Percentiles rank a stretch among this genome's conserved stretches.
Evolutionary conservation across 768 basidiomycete genomes (phyloP).

Genomic region (Agaricus blazei): DNA sequence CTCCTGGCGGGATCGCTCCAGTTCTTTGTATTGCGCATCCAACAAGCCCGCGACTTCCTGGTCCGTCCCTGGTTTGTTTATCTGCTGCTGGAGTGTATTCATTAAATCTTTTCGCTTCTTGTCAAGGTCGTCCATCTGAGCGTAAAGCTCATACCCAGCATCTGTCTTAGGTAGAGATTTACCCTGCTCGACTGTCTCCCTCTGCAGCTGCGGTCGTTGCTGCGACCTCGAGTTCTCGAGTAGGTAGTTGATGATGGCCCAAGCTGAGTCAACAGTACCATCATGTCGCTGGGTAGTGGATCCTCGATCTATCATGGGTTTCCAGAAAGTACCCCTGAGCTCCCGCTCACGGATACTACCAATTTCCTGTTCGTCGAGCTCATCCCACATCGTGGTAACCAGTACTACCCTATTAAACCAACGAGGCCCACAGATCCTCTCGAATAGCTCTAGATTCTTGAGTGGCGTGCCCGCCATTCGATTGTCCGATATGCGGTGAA

Average conservation of each 20-base stretch:
- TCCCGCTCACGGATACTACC: slow-evolving; percentile 11
- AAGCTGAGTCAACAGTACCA: not conserved
- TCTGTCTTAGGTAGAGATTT: slow-evolving; percentile 18
- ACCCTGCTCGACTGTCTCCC: slow-evolving; percentile 17
- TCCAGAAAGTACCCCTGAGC: slow-evolving; percentile 13
- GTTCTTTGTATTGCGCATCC: not conserved
- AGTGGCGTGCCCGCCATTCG: not conserved
- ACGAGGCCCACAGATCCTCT: slow-evolving; percentile 4
- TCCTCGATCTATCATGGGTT: slow-evolving; percentile 11
- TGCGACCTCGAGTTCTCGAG: not conserved
- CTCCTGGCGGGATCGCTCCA: not conserved
- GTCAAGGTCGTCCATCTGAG: slow-evolving; percentile 20
- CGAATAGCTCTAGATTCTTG: slow-evolving; percentile 6
- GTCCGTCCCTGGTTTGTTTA: not conserved
- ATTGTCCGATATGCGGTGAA: slow-evolving; percentile 7
- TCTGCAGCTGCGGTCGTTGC: slow-evolving; percentile 12
- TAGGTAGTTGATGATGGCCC: not conserved
- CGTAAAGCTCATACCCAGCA: slow-evolving; percentile 17
- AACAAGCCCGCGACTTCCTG: not conserved
- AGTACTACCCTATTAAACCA: not conserved
- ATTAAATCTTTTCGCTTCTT: slow-evolving; percentile 15
- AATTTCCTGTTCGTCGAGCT: not conserved
- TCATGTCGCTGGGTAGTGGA: not conserved
- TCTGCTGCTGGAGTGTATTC: not conserved
- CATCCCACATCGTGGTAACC: slow-evolving; percentile 11